Percentiles rank a stretch among this genome's conserved stretches.
These are phyloP conservation scores for Phytophthora hibernalis DNA, from an alignment of 352 stramenopile genomes.

Conservation along the genomic window DNA sequence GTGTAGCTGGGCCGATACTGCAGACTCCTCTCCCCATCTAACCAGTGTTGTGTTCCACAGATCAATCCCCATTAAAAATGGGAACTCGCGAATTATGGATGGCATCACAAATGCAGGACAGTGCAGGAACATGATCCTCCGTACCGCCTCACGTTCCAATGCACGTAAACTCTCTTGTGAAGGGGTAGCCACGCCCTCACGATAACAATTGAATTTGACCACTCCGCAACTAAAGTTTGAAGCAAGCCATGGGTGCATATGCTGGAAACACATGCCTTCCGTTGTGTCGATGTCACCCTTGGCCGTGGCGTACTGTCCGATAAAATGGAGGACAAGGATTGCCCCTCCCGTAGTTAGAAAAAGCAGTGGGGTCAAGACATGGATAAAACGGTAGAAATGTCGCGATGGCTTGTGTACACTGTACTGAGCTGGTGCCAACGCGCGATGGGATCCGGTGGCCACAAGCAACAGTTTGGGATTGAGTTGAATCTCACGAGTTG, in stretches of 20 bases:
- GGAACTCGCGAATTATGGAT: conserved; percentile 34
- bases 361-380: conserved; percentile 32
- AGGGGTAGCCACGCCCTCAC: conserved; percentile 16
- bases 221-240: conserved; percentile 45
- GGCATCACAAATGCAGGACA: conserved; percentile 51
- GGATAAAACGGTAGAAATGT: conserved; percentile 9
- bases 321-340: conserved; percentile 16
- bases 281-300: not conserved
- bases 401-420: not conserved
- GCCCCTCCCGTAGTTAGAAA: conserved; percentile 14
- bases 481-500: not conserved
- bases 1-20: conserved; percentile 41
- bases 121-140: conserved; percentile 55
- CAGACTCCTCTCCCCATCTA: conserved; percentile 42
- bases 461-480: not conserved
- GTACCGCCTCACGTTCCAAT: conserved; percentile 34
- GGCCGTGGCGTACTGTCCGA: not conserved
- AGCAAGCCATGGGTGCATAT: conserved; percentile 49
- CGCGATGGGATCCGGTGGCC: not conserved
- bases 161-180: not conserved
- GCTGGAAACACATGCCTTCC: conserved; percentile 34
- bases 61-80: conserved; percentile 56
- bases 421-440: not conserved
- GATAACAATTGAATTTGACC: conserved; percentile 48
- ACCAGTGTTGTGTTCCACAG: conserved; percentile 63